Evolutionary conservation across 208 protist species (phyloP).

Genomic region (Willaertia magna): DNA sequence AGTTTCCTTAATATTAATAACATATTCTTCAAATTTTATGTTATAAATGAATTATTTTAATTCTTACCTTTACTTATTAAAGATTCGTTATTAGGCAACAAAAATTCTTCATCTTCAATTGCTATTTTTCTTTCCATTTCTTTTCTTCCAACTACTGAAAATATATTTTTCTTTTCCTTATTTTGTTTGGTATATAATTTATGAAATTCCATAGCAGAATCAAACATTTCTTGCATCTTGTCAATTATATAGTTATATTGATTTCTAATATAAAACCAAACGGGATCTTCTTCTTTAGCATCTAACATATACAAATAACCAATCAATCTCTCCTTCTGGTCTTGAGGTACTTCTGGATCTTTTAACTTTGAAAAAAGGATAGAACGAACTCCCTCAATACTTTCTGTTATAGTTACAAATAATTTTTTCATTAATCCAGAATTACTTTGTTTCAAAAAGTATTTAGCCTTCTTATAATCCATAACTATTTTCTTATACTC

Average conservation of each 20-base stretch:
- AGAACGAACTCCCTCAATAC: not conserved
- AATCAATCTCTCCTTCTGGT: not conserved
- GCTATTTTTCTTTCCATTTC: too few relatives aligned
- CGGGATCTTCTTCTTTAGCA: not conserved
- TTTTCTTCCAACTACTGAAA: too few relatives aligned
- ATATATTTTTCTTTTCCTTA: too few relatives aligned
- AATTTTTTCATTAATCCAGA: not conserved
- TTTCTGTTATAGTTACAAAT: not conserved
- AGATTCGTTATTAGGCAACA: too few relatives aligned
- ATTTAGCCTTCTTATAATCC: not conserved
- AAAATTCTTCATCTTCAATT: too few relatives aligned
- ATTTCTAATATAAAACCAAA: not conserved
- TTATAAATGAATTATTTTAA: too few relatives aligned
- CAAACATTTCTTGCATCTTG: not conserved
- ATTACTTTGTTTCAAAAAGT: not conserved
- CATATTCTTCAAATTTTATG: too few relatives aligned
- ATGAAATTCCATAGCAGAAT: not conserved
- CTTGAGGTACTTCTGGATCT: not conserved
- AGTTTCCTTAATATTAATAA: too few relatives aligned
- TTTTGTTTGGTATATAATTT: too few relatives aligned
- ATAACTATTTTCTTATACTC: not conserved
- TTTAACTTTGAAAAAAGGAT: not conserved
- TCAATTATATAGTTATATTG: not conserved
- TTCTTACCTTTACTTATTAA: too few relatives aligned
- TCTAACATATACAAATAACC: not conserved